Evolutionary conservation across 2,329 filamentous ascomycete species (phyloP), one percentile per base, ranked within the genome.

Genomic region (Stenocarpella maydis): DNA sequence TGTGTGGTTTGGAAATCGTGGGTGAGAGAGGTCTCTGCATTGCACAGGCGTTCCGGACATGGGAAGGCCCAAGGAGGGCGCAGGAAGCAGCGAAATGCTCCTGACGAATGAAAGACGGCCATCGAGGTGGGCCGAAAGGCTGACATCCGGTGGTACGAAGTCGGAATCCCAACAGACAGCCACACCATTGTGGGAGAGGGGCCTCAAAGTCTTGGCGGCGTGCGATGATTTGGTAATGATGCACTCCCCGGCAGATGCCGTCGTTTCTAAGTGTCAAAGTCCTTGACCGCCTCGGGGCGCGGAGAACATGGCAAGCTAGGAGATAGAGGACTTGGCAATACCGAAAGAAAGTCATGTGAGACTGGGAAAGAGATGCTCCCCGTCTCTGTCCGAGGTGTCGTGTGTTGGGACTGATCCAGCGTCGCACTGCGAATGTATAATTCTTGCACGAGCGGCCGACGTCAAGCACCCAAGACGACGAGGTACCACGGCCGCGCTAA

Each of bases 1-100:
- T 67, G 64, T 67, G 71, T 73, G 69, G 73, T 69, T 67, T 72
- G 73, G 71, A 73, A 73, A 71, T 52, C 70, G 73, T 73, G 74
- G 72, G 72, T 72, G 74, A 71, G 71, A 71, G 71, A 74, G 76
- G 76, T 78, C 72, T 75, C 77, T 79, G 78, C 78, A 80, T 80
- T 79, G 77, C 77, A 79, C 73, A 76, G 78, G 78, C 78, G 78
- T 80, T 78, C 76, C 71, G 78, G 78, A 68, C 74, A 72, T 68
- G 54, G 31, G 68, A 21, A 28, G 45, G 28, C 58, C 24, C 49
- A 65, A 21, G 41, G 55, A 54, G 41, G 52, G 43, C 50, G 60
- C 50, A 45, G 58, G 65, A 60, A 58, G 47, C 24, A 65, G 64
- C 24, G 43, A 63, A 67, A 63, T 21, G 31, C 47, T 55, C 47